Conservation (phyloP, 2,329 filamentous ascomycete genomes). For the Cercospora sesami region DNA sequence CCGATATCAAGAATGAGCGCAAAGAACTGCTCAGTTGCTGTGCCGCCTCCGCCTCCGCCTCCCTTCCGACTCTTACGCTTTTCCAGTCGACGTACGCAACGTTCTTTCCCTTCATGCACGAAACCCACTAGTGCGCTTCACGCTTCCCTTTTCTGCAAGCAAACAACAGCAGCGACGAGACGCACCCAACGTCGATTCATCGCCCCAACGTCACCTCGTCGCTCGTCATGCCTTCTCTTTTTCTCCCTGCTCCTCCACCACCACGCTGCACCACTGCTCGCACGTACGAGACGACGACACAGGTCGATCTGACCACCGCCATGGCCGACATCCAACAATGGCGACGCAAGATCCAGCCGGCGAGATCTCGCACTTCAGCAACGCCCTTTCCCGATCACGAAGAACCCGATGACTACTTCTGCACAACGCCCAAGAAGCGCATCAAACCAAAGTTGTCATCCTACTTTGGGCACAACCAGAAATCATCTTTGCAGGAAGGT, state of each 20-base stretch:
- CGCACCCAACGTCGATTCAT: neutral
- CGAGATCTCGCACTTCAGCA: slow-evolving; percentile 33
- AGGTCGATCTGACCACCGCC: neutral
- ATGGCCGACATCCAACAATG: slow-evolving; percentile 42
- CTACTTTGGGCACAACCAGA: slow-evolving; percentile 38
- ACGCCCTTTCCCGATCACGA: slow-evolving; percentile 30
- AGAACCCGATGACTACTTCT: slow-evolving; percentile 36
- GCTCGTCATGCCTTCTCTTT: neutral
- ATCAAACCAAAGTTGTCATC: slow-evolving; percentile 44
- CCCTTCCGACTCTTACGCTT: too few species aligned
- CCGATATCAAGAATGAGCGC: neutral
- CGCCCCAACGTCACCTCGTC: neutral
- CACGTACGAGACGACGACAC: neutral
- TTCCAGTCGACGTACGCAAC: too few species aligned
- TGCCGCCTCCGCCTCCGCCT: neutral
- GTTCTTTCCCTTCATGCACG: slow-evolving; percentile 2
- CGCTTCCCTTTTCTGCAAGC: neutral
- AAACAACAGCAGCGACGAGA: neutral
- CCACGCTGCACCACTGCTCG: neutral
- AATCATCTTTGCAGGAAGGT: slow-evolving; percentile 17
- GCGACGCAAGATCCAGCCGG: slow-evolving; percentile 40
- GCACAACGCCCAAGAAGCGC: slow-evolving; percentile 37
- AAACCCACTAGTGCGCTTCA: neutral
- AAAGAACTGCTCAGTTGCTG: neutral
- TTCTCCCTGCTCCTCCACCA: neutral